A percentile compares a stretch with the other conserved stretches of the same genome.
Evolutionary conservation across 768 basidiomycete species (phyloP).

Genomic region (Leccinum obscurum): DNA sequence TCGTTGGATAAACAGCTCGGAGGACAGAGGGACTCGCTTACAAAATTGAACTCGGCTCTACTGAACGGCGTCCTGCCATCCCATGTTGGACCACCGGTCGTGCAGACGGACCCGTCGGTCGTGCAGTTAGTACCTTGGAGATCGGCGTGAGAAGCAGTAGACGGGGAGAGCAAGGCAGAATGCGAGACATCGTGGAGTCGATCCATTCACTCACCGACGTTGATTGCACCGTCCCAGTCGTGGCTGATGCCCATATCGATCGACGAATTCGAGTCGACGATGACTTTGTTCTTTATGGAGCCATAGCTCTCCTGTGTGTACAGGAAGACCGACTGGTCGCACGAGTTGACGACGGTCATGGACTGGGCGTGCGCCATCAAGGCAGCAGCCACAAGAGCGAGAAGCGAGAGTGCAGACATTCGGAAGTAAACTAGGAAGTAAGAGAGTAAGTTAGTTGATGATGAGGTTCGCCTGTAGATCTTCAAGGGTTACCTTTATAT

Average conservation of each 20-base stretch:
- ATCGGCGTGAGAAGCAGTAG: background rate
- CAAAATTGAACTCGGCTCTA: conserved; percentile 22
- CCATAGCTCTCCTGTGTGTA: conserved; percentile 26
- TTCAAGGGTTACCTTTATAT: background rate
- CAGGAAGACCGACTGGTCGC: conserved; percentile 23
- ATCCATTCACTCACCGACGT: conserved; percentile 14
- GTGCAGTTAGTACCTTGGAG: conserved; percentile 21
- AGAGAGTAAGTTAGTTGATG: background rate
- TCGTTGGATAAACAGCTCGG: background rate
- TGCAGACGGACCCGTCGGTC: conserved; percentile 15
- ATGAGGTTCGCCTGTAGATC: background rate
- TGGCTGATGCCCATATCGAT: conserved; percentile 19
- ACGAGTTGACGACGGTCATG: conserved; percentile 24
- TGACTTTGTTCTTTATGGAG: conserved; percentile 20
- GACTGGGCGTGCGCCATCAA: conserved; percentile 18
- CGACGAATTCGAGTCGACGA: conserved; percentile 12
- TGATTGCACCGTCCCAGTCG: conserved; percentile 24
- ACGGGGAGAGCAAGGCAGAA: background rate
- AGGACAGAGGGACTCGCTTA: conserved; percentile 1
- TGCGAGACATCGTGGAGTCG: background rate
- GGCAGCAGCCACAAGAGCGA: conserved; percentile 7
- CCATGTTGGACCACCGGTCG: conserved; percentile 24
- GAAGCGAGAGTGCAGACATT: conserved; percentile 10
- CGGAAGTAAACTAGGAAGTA: background rate
- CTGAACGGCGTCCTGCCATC: conserved; percentile 19